Base-by-base conservation (phyloP, 202 grass and related monocot species). In the Elaeis oleifera region DNA sequence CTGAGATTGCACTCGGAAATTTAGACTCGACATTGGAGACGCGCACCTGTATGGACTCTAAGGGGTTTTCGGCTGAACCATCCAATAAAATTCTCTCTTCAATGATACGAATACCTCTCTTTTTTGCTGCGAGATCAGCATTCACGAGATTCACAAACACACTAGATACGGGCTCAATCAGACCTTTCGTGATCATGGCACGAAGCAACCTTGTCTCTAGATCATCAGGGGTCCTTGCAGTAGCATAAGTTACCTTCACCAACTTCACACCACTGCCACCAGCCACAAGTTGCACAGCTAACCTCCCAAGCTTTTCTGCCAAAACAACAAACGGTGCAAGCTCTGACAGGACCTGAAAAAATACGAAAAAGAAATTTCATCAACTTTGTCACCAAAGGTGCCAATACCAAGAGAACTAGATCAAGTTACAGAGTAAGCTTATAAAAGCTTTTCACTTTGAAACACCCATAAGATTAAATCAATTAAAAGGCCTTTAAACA, bases 131-230 rank as follows among this genome's bases (percentile, higher is more conserved):
- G 51, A 36, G 55, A 51, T 68, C 65, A 16, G 65, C 65, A 54
- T 68, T 68, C n/a, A 68, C 52, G 11, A 68, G 9, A n/a, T 68
- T 68, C 26, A 68, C 52, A 44, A 36, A 14, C 8, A 17, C 27
- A 44, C 52, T 27, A 17, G 65, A 68, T 48, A 68, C 16, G n/a
- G 65, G 52, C 52, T 68, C 65, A 19, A 68, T 55, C 13, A 68
- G 65, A 54, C 65, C 65, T 28, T 68, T 68, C 16, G 18, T 68
- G 65, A 56, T 56, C 65, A 56, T 68, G 4, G 65, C 65, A 54
- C 52, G 65, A 52, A 68, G 65, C 65, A 68, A 56, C 36, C 65
- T 68, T 4, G 26, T 56, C 28, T 68, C 65, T 0, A 68, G 13
- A 23, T 56, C 65, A 32, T 52, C 65, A 48, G 3, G 22, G 21